Evolutionary conservation across 306 rosid genomes (phyloP).

Genomic region (Lathyrus tuberosus): DNA sequence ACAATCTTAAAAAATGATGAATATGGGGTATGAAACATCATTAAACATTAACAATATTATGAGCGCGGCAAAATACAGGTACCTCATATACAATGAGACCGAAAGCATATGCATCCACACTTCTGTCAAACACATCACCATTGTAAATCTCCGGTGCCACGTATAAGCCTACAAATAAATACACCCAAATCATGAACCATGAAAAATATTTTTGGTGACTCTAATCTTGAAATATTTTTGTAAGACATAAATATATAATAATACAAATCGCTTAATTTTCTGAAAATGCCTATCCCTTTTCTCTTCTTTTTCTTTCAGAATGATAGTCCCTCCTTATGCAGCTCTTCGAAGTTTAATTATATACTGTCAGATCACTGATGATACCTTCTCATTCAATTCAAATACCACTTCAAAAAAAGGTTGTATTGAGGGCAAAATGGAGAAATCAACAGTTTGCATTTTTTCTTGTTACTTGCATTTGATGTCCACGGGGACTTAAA

Average conservation of each 20-base stretch:
- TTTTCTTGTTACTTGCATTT: slow-evolving; percentile 26
- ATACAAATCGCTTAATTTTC: slow-evolving; percentile 22
- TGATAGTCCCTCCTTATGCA: slow-evolving; percentile 16
- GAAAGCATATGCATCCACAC: slow-evolving; percentile 86
- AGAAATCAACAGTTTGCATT: slow-evolving; percentile 7
- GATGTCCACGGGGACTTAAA: slow-evolving; percentile 18
- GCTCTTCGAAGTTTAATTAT: not conserved
- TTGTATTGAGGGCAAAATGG: not conserved
- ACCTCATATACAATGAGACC: slow-evolving; percentile 95
- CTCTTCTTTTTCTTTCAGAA: slow-evolving; percentile 17
- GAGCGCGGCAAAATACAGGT: slow-evolving; percentile 26
- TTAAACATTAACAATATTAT: slow-evolving; percentile 26
- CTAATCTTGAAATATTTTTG: not conserved
- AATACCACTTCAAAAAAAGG: slow-evolving; percentile 17
- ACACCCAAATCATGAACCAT: slow-evolving; percentile 36
- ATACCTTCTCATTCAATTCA: slow-evolving; percentile 18
- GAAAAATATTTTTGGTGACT: slow-evolving; percentile 24
- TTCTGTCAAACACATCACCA: slow-evolving; percentile 76
- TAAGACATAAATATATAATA: slow-evolving; percentile 10
- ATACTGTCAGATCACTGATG: slow-evolving; percentile 1
- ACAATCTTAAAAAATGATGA: slow-evolving; percentile 17
- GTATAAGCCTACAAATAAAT: slow-evolving; percentile 64
- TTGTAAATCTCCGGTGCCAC: slow-evolving; percentile 90
- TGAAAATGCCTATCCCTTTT: slow-evolving; percentile 25
- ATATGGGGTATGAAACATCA: slow-evolving; percentile 30